These are phyloP conservation scores for Hemerocallis citrina DNA, from an alignment of 106 monocot species.

Conservation along the genomic window DNA sequence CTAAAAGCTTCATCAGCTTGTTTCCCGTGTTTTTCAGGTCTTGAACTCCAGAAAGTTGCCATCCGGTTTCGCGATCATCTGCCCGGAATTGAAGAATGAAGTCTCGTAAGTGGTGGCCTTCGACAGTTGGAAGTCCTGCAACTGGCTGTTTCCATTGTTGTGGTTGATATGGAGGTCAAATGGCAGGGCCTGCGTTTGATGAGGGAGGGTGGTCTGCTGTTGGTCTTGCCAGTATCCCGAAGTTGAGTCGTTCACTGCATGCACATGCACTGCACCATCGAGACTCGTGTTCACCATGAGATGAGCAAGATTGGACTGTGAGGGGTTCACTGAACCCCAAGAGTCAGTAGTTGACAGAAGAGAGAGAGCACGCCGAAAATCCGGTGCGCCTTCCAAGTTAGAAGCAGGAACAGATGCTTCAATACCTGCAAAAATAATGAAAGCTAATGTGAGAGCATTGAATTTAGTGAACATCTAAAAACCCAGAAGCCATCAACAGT, in stretches of 20 bases:
- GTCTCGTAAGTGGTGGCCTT: slow-evolving; percentile 21
- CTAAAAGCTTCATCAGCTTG: too few species aligned
- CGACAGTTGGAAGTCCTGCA: slow-evolving; percentile 32
- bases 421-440: slow-evolving; percentile 27
- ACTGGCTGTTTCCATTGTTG: slow-evolving; percentile 16
- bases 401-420: slow-evolving; percentile 50
- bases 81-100: slow-evolving; percentile 24
- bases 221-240: slow-evolving; percentile 23
- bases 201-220: slow-evolving; percentile 9
- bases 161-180: slow-evolving; percentile 21
- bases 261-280: not conserved
- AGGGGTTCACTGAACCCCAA: slow-evolving; percentile 33
- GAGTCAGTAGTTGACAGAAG: slow-evolving; percentile 70
- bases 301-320: slow-evolving; percentile 18
- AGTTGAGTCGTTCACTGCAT: slow-evolving; percentile 1
- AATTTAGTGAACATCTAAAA: not conserved
- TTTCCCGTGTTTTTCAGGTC: too few species aligned
- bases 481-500: not conserved
- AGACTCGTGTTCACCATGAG: slow-evolving; percentile 12
- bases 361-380: slow-evolving; percentile 91
- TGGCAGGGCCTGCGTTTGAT: slow-evolving; percentile 13
- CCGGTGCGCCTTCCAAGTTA: slow-evolving; percentile 60
- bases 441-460: not conserved
- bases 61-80: slow-evolving; percentile 14
- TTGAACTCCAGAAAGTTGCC: slow-evolving; percentile 16